Evolutionary conservation across 257 asterid species (phyloP).

Genomic region (Striga asiatica): DNA sequence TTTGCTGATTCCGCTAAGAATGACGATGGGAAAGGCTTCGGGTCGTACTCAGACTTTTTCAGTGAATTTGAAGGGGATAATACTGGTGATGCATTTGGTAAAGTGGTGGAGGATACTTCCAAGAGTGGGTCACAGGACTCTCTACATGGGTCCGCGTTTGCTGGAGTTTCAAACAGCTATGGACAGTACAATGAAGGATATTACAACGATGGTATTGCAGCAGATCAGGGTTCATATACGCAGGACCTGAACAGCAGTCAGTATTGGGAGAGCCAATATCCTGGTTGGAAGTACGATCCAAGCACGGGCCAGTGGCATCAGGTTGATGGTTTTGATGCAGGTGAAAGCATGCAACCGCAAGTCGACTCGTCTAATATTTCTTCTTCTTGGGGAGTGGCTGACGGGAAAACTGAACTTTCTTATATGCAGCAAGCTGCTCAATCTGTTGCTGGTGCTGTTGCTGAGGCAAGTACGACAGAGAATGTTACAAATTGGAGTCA

Average conservation of each 20-base stretch:
- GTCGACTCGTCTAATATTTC: slow-evolving; percentile 19
- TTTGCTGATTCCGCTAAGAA: slow-evolving; percentile 39
- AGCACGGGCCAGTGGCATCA: slow-evolving; percentile 84
- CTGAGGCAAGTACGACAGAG: slow-evolving; percentile 43
- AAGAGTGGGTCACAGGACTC: slow-evolving; percentile 22
- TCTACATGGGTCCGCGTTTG: slow-evolving; percentile 21
- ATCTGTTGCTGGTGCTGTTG: slow-evolving; percentile 35
- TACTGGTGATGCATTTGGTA: slow-evolving; percentile 31
- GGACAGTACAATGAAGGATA: slow-evolving; percentile 28
- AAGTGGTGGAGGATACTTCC: slow-evolving; percentile 17
- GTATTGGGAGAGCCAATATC: slow-evolving; percentile 77
- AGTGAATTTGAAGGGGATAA: slow-evolving; percentile 42
- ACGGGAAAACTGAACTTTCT: slow-evolving; percentile 42
- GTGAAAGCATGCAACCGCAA: slow-evolving; percentile 26
- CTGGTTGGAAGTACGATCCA: slow-evolving; percentile 79
- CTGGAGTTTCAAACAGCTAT: slow-evolving; percentile 19
- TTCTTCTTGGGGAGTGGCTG: slow-evolving; percentile 35
- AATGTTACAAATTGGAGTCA: slow-evolving; percentile 48
- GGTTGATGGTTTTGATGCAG: slow-evolving; percentile 37
- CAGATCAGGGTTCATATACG: slow-evolving; percentile 34
- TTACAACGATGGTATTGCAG: too few relatives aligned
- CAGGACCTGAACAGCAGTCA: slow-evolving; percentile 43
- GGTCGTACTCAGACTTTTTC: slow-evolving; percentile 79
- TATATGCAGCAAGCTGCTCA: slow-evolving; percentile 64
- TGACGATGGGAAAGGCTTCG: slow-evolving; percentile 55